phyloP scores from a whole-genome alignment of 352 stramenopile genomes.

The Phytophthora cryptogea region DNA sequence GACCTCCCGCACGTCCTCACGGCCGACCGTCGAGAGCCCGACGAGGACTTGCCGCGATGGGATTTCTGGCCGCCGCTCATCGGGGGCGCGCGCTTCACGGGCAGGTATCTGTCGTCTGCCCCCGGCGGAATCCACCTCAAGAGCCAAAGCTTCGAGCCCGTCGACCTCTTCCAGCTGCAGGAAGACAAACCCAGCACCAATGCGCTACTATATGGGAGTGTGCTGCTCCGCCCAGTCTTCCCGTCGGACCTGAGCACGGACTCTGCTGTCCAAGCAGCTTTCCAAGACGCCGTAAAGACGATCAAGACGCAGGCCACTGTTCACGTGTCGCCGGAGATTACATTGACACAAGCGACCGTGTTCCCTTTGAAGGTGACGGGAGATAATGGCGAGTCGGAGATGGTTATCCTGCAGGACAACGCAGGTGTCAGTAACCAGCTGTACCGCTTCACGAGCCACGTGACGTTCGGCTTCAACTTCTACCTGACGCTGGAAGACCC shows the following conservation, averaged over 20 bases:
- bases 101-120: slow-evolving; percentile 56
- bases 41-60: slow-evolving; percentile 47
- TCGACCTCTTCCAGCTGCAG: slow-evolving; percentile 67
- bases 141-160: slow-evolving; percentile 51
- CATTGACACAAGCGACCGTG: slow-evolving; percentile 37
- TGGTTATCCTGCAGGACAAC: slow-evolving; percentile 68
- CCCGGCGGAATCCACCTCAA: slow-evolving; percentile 49
- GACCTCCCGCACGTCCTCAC: background rate
- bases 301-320: slow-evolving; percentile 47
- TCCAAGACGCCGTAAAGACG: slow-evolving; percentile 37
- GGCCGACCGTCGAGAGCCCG: slow-evolving; percentile 3
- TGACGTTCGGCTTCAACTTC: slow-evolving; percentile 74
- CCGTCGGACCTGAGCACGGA: slow-evolving; percentile 33
- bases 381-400: slow-evolving; percentile 71
- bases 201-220: slow-evolving; percentile 63
- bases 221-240: slow-evolving; percentile 55
- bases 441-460: slow-evolving; percentile 61
- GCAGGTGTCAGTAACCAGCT: slow-evolving; percentile 32
- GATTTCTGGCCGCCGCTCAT: slow-evolving; percentile 70
- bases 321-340: slow-evolving; percentile 46
- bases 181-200: slow-evolving; percentile 31
- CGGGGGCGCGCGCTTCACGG: slow-evolving; percentile 52
- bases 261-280: slow-evolving; percentile 48
- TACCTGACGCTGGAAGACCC: slow-evolving; percentile 70
- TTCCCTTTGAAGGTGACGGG: slow-evolving; percentile 62